Percentiles rank a stretch among this genome's conserved stretches.
phyloP scores from a whole-genome alignment of 1,284 basidiomycete species.

The Chiua sp. region DNA sequence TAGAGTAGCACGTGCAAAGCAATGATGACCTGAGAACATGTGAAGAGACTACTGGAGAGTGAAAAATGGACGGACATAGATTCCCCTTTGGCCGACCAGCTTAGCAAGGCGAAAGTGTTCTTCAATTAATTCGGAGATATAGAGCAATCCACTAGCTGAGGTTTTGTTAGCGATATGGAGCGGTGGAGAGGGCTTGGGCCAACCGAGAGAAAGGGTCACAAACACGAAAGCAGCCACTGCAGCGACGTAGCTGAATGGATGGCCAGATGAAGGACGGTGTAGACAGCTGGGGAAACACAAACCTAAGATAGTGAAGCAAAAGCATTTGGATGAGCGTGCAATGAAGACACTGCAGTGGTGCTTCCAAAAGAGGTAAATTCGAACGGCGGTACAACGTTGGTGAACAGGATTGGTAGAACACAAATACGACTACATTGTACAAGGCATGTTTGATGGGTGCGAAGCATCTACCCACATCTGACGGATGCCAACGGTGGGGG shows the following conservation, averaged over 20 bases:
- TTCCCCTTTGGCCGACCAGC: constrained; percentile 76
- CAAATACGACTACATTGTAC: neutral
- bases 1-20: constrained; percentile 78
- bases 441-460: constrained; percentile 36
- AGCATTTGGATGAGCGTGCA: constrained; percentile 9
- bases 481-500: constrained; percentile 31
- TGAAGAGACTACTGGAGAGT: constrained; percentile 2
- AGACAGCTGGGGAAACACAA: constrained; percentile 1
- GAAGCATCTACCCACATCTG: constrained; percentile 31
- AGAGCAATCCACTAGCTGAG: constrained; percentile 88
- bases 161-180: constrained; percentile 16
- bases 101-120: constrained; percentile 88
- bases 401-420: neutral
- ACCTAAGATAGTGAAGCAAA: constrained; percentile 58
- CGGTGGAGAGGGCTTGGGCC: constrained; percentile 20
- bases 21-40: constrained; percentile 68
- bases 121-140: constrained; percentile 94
- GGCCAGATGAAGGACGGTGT: neutral
- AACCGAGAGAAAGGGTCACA: constrained; percentile 81
- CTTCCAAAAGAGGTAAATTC: constrained; percentile 7
- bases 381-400: no score
- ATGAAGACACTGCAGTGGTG: neutral
- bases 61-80: constrained; percentile 72
- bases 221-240: constrained; percentile 75
- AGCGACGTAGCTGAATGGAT: constrained; percentile 62